Percentiles rank a stretch among this genome's conserved stretches.
These are phyloP conservation scores for Mimosa pudica DNA, from an alignment of 306 rosid species.

Conservation along the genomic window DNA sequence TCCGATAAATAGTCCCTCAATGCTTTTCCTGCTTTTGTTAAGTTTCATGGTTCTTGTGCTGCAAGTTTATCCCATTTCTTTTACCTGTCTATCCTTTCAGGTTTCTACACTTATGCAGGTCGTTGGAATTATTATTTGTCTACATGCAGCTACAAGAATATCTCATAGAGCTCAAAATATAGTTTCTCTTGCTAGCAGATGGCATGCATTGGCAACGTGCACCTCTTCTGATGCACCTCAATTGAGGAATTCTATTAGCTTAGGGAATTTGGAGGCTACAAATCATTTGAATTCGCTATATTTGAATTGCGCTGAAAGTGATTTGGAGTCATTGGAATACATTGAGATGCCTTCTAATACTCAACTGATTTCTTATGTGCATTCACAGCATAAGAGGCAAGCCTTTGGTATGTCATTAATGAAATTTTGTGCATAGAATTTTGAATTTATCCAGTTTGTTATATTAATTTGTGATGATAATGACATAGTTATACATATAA, in stretches of 20 bases:
- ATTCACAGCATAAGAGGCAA: conserved; percentile 78
- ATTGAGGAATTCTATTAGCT: conserved; percentile 44
- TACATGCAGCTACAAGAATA: conserved; percentile 82
- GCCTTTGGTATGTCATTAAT: conserved; percentile 68
- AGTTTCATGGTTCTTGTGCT: background rate
- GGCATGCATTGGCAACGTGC: conserved; percentile 77
- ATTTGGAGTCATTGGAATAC: conserved; percentile 63
- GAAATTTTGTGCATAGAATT: conserved; percentile 17
- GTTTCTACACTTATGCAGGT: conserved; percentile 80
- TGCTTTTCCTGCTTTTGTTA: conserved; percentile 5
- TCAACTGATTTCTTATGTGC: conserved; percentile 58
- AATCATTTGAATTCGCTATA: conserved; percentile 47
- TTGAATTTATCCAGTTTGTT: conserved; percentile 16
- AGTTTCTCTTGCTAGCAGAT: conserved; percentile 68
- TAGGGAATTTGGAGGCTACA: conserved; percentile 50
- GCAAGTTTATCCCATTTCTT: background rate
- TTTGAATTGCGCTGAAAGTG: conserved; percentile 71
- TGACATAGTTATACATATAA: background rate
- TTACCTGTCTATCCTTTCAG: conserved; percentile 42
- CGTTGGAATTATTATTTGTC: conserved; percentile 68
- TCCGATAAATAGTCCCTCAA: conserved; percentile 9
- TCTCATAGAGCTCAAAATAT: conserved; percentile 82
- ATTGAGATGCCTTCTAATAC: conserved; percentile 46
- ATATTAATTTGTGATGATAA: conserved; percentile 16
- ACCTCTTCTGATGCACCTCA: conserved; percentile 55